Percentiles rank a stretch among this genome's conserved stretches.
phyloP scores from a whole-genome alignment of 2,329 filamentous ascomycete genomes.

The Myriosclerotinia curreyana region DNA sequence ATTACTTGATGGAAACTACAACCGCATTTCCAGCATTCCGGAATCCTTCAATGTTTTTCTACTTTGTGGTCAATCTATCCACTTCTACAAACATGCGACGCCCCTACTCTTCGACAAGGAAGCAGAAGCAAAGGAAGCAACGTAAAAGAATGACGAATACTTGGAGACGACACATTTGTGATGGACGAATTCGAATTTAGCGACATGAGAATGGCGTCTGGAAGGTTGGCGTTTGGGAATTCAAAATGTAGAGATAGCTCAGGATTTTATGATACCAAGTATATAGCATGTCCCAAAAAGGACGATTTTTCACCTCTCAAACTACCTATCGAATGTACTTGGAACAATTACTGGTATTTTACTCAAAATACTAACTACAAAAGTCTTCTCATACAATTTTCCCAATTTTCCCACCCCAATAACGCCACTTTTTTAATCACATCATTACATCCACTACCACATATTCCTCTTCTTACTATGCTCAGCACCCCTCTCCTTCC shows the following conservation, averaged over 20 bases:
- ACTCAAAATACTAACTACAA: background rate
- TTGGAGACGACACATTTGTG: background rate
- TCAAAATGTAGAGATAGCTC: background rate
- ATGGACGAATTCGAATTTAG: background rate
- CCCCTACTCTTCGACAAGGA: no score
- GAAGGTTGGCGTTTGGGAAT: background rate
- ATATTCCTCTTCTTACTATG: constrained; percentile 48
- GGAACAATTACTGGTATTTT: background rate
- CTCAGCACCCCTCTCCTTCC: constrained; percentile 74
- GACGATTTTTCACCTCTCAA: background rate
- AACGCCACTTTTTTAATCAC: background rate
- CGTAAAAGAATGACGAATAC: background rate
- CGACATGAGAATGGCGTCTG: background rate
- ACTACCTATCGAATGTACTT: background rate
- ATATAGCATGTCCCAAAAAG: background rate
- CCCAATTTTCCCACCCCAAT: background rate
- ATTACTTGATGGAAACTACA: no score
- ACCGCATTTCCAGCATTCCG: no score
- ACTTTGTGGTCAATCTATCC: no score
- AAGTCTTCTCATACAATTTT: background rate
- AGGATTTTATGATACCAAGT: background rate
- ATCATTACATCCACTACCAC: constrained; percentile 23
- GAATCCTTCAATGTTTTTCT: no score
- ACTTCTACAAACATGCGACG: no score
- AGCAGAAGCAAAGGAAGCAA: background rate